These are phyloP conservation scores for Salvia rosmarinus DNA, from an alignment of 257 asterid genomes.

Conservation along the genomic window DNA sequence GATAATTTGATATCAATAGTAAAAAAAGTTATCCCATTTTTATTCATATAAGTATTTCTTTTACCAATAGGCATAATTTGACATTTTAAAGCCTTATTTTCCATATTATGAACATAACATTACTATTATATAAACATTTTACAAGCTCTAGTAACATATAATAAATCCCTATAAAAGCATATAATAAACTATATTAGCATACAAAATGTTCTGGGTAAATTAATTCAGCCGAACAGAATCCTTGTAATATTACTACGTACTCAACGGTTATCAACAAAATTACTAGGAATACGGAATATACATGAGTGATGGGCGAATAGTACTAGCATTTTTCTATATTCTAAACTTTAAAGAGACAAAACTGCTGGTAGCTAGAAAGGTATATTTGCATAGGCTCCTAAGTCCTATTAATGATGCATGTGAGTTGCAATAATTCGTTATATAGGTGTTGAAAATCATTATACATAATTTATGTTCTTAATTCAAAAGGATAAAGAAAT, in stretches of 20 bases:
- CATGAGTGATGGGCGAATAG: neutral
- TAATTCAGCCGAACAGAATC: neutral
- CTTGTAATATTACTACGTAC: neutral
- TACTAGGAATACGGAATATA: neutral
- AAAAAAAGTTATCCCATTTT: too few relatives aligned
- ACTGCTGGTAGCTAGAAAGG: neutral
- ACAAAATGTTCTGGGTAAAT: neutral
- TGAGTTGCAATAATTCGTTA: neutral
- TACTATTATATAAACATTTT: neutral
- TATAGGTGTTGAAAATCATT: conserved; percentile 16
- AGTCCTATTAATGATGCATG: conserved; percentile 15
- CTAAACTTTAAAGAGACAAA: neutral
- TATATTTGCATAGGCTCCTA: neutral
- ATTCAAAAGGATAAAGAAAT: neutral
- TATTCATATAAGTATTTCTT: too few relatives aligned
- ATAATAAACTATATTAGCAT: neutral
- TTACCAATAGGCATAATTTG: too few relatives aligned
- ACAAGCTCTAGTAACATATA: neutral
- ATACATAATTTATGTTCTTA: neutral
- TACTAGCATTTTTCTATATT: neutral
- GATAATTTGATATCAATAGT: too few relatives aligned
- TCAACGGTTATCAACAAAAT: neutral
- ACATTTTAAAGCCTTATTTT: too few relatives aligned
- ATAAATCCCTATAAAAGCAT: too few relatives aligned
- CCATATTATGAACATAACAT: too few relatives aligned